A percentile compares a stretch with the other conserved stretches of the same genome.
phyloP scores from a whole-genome alignment of 2,329 filamentous ascomycete species.

The Calonectria pteridis region DNA sequence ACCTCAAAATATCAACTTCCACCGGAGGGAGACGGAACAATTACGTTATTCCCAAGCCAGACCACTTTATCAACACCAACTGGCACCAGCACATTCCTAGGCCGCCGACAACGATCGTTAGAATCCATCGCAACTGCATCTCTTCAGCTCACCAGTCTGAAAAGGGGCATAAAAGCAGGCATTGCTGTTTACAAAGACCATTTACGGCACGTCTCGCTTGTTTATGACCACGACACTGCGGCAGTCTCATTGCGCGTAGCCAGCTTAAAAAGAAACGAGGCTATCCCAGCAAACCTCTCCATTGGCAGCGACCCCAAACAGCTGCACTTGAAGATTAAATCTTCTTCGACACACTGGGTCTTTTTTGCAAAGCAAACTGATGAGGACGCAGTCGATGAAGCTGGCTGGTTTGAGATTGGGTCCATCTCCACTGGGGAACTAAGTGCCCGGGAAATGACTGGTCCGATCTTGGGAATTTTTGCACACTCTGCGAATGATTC shows the following conservation, averaged over 20 bases:
- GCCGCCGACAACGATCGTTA: slow-evolving; percentile 21
- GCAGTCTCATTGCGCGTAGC: background rate
- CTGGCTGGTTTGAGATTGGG: slow-evolving; percentile 23
- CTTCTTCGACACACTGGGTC: slow-evolving; percentile 15
- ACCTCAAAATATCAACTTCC: slow-evolving; percentile 16
- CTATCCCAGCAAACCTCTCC: background rate
- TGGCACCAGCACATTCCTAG: slow-evolving; percentile 23
- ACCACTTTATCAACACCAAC: slow-evolving; percentile 9
- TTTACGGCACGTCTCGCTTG: slow-evolving; percentile 20
- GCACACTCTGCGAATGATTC: background rate
- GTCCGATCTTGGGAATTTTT: slow-evolving; percentile 29
- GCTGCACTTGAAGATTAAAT: slow-evolving; percentile 15
- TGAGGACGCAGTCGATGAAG: background rate
- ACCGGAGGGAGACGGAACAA: background rate
- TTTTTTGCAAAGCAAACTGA: background rate
- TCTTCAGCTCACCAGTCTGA: background rate
- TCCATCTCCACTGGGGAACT: slow-evolving; percentile 12
- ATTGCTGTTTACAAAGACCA: slow-evolving; percentile 29
- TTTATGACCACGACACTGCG: background rate
- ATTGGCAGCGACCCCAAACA: background rate
- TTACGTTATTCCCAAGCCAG: slow-evolving; percentile 1
- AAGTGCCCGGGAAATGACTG: slow-evolving; percentile 19
- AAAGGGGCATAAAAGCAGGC: slow-evolving; percentile 11
- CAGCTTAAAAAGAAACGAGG: slow-evolving; percentile 8
- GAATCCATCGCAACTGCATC: slow-evolving; percentile 21